phyloP scores from a whole-genome alignment of 306 rosid genomes.

The Cucurbita moschata region DNA sequence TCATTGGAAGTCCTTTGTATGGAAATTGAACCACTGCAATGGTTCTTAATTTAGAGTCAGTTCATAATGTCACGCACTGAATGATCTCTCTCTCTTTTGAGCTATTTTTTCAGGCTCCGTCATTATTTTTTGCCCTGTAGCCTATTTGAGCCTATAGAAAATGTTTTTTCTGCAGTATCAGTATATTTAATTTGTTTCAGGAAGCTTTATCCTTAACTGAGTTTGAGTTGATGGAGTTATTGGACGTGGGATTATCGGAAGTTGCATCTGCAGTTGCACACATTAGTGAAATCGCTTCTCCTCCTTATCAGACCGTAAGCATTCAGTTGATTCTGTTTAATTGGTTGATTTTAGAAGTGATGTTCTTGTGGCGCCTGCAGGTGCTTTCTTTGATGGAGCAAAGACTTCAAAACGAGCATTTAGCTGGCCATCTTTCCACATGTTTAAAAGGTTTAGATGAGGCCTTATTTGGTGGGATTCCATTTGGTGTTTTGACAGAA shows the following conservation, averaged over 20 bases:
- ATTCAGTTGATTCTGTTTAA: not conserved
- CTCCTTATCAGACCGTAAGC: slow-evolving; percentile 72
- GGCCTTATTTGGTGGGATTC: slow-evolving; percentile 78
- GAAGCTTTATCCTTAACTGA: slow-evolving; percentile 71
- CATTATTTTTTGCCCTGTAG: no score
- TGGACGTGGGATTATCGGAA: slow-evolving; percentile 63
- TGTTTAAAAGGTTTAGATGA: slow-evolving; percentile 72
- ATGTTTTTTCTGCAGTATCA: no score
- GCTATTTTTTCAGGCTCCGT: no score
- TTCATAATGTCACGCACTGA: not conserved
- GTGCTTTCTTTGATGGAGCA: slow-evolving; percentile 59
- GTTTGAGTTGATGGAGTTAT: slow-evolving; percentile 70
- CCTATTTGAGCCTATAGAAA: no score
- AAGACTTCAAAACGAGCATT: slow-evolving; percentile 41
- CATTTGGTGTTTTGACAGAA: slow-evolving; percentile 86
- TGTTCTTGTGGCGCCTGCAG: slow-evolving; percentile 24
- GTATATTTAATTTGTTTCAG: slow-evolving; percentile 15
- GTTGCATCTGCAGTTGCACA: slow-evolving; percentile 53
- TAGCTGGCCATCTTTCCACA: slow-evolving; percentile 76
- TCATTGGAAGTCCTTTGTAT: not conserved
- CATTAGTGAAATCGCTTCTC: slow-evolving; percentile 71
- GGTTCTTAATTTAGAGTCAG: not conserved
- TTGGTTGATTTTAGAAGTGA: slow-evolving; percentile 8
- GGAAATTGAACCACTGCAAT: not conserved
- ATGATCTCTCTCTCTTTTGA: no score